Percentiles rank a stretch among this genome's conserved stretches.
phyloP scores from a whole-genome alignment of 2,329 filamentous ascomycete species.

The Talaromyces atroroseus region DNA sequence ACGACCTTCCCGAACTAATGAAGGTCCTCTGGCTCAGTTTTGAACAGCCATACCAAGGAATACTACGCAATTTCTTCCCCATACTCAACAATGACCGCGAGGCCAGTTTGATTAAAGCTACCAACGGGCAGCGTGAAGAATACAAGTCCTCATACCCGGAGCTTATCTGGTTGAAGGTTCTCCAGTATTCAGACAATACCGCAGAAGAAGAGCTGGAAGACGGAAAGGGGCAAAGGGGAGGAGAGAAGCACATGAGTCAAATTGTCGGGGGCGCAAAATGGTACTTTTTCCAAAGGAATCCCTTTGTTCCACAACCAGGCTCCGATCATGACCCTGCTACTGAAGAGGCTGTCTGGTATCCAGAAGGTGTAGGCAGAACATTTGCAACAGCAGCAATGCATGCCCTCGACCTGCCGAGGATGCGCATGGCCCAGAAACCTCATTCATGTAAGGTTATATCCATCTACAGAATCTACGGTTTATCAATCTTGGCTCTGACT shows the following conservation, averaged over 20 bases:
- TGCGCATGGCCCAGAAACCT: slow-evolving; percentile 3
- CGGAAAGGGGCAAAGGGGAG: not conserved
- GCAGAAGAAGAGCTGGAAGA: not conserved
- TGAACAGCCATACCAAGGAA: slow-evolving; percentile 8
- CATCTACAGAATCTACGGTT: not conserved
- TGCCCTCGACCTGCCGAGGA: slow-evolving; percentile 14
- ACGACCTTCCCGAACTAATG: slow-evolving; percentile 1
- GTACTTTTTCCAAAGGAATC: slow-evolving; percentile 8
- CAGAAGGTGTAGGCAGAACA: slow-evolving; percentile 1
- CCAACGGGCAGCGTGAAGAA: not conserved
- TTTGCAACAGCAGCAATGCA: slow-evolving; percentile 15
- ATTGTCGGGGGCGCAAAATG: slow-evolving; percentile 9
- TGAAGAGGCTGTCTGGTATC: slow-evolving; percentile 11
- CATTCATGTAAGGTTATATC: slow-evolving; percentile 5
- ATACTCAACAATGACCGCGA: slow-evolving; percentile 9
- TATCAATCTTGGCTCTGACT: not conserved
- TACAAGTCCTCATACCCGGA: slow-evolving; percentile 7
- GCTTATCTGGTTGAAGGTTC: slow-evolving; percentile 9
- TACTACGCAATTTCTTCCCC: slow-evolving; percentile 8
- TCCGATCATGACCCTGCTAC: slow-evolving; percentile 3
- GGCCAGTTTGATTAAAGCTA: not conserved
- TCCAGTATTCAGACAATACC: not conserved
- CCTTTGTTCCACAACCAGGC: slow-evolving; percentile 3
- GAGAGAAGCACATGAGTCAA: not conserved
- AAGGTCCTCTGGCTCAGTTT: not conserved